Base-by-base conservation (phyloP, 2,329 filamentous ascomycete species). In the Hypoxylon sp. region DNA sequence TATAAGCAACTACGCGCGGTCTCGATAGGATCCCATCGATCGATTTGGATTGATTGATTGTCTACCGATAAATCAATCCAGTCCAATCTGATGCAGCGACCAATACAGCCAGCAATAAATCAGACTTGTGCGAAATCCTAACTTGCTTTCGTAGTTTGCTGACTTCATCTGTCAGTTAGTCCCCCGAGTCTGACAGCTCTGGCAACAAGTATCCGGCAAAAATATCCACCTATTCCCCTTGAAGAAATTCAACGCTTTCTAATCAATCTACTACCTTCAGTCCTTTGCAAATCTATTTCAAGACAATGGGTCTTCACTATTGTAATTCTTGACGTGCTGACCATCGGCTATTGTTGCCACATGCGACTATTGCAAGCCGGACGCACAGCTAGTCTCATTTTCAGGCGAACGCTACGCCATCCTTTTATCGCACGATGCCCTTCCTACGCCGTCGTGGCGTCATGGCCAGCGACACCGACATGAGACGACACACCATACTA, bases 401-500 rank as follows among this genome's bases (percentile, higher is more conserved):
- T 53, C 32, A 64, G 53, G 36, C 57, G 45, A 57, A 71, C 63
- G 38, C 61, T 28, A 62, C 64, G 13, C 60, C 62, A 57, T 61
- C 64, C 34, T 57, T 57, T 43, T 49, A 58, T 45, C 76, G 28
- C 28, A 80, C 71, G 75, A 89, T 89, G 87, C 86, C 87, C 75
- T 87, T 89, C 73, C 81, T 89, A 80, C 87, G 87, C 80, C 86
- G 86, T 79, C 86, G 86, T 78, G 86, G 85, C 81, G 86, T 85
- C 74, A 81, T 84, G 82, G 85, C 83, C 80, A 87, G 84, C 82
- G 86, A 89, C 76, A 83, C 82, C 68, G 86, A 89, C 71, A 87
- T 86, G 81, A 85, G 85, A 76, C 85, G 85, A 58, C 85, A 86
- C 73, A 83, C 83, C 58, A 75, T 81, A 65, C 65, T 81, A 50